These are phyloP conservation scores for Auriscalpium orientale DNA, from an alignment of 768 basidiomycete species.

Conservation along the genomic window DNA sequence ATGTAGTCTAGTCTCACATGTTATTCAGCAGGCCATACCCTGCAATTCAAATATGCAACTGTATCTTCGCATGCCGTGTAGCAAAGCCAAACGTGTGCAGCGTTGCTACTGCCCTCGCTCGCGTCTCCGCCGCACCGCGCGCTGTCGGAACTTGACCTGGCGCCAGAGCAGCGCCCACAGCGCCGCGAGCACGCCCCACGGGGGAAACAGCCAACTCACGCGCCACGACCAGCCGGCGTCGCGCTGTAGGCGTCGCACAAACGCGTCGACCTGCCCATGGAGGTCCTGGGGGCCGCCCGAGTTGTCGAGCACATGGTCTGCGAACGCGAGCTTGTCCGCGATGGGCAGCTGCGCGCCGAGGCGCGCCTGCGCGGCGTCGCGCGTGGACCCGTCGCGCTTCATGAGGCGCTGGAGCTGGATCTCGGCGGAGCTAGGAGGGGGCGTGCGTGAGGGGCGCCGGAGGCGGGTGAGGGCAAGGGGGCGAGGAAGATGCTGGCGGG, in stretches of 20 bases:
- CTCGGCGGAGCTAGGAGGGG: constrained; percentile 55
- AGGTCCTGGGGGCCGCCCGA: constrained; percentile 70
- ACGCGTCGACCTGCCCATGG: constrained; percentile 40
- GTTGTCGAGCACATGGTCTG: constrained; percentile 85
- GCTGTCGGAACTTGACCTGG: constrained; percentile 15
- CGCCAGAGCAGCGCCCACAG: constrained; percentile 32
- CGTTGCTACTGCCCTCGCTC: not conserved
- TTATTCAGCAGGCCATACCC: too few relatives aligned
- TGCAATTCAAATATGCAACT: too few relatives aligned
- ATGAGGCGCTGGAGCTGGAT: constrained; percentile 82
- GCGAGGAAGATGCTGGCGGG: not conserved
- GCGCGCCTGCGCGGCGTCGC: constrained; percentile 63
- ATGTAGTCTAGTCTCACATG: too few relatives aligned
- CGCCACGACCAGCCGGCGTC: constrained; percentile 52
- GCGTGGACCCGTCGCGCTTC: constrained; percentile 58
- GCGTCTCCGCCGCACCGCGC: not conserved
- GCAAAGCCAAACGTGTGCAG: constrained; percentile 1
- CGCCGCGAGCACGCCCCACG: constrained; percentile 42
- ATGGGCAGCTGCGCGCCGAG: constrained; percentile 79
- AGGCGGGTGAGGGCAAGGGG: not conserved
- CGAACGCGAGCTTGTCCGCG: constrained; percentile 70
- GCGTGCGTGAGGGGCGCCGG: not conserved
- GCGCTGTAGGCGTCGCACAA: constrained; percentile 33
- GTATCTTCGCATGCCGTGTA: not conserved
- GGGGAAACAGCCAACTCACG: constrained; percentile 57